Evolutionary conservation across 495 filamentous ascomycete genomes (phyloP), one percentile per base, ranked within the genome.

Genomic region (Penicillium lagena): DNA sequence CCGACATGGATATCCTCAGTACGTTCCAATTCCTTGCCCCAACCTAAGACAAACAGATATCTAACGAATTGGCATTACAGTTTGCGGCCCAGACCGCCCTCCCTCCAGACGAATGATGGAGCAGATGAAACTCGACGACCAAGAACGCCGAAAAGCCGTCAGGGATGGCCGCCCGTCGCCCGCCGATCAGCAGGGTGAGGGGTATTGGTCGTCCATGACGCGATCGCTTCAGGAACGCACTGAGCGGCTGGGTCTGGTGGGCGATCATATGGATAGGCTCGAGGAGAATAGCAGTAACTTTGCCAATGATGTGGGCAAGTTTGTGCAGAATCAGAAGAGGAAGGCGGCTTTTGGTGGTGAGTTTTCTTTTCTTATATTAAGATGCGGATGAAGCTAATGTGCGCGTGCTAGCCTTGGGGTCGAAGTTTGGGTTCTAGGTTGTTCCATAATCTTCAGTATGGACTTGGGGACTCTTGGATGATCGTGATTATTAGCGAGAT

Each of bases 1-100:
- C 83, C n/a, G 94, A 98, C 59, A 80, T 98, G 68, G 93, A 97
- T 51, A 61, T 94, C 7, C 64, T 97, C 31, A 93, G 71, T 75
- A 63, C 39, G 67, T 64, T 14, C 36, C 14, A 2, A 17, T 36
- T 33, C 22, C 40, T 15, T 33, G 13, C 29, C 29, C 38, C 35
- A 35, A 11, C 34, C 6, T 7, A 10, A 7, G 28, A 12, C 29
- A 44, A 22, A 22, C 22, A 22, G 2, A 17, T 43, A 47, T 37
- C 45, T 54, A 45, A 60, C 36, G 28, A 22, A 22, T 22, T 35
- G 32, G 13, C 8, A 40, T 38, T 37, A 35, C 39, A 79, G 76
- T 98, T 47, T 90, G 93, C 29, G 93, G 93, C 0, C 82, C 89
- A 28, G 82, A 90, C 50, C 78, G 93, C 9, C 93, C 91, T 10